Evolutionary conservation across 2,329 filamentous ascomycete genomes (phyloP), one percentile per base, ranked within the genome.

Genomic region (Phoma sp.): DNA sequence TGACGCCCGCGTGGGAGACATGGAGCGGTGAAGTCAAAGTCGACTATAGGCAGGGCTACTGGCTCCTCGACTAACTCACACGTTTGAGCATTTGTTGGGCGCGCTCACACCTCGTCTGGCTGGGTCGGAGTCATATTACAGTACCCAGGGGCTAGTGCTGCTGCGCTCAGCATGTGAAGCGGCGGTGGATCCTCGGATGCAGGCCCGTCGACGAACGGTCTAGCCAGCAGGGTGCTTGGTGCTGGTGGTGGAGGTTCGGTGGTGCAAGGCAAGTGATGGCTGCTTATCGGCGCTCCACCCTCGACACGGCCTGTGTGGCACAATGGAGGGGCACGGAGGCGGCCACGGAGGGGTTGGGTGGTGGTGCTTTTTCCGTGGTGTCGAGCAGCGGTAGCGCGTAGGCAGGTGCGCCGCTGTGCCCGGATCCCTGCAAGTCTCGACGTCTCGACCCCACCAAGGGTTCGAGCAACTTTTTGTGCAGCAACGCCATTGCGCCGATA

Each of bases 371-470:
- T 35, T 41, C 25, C 32, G 44, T 47, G 35, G 25, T 27, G 48
- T 27, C 15, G 31, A 47, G 25, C 44, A 33, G 44, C 38, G 21
- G 43, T 53, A 54, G 49, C 44, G 51, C 40, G 29, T 25, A 40
- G 5, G 22, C 22, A 31, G 29, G 29, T 31, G 29, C 29, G 12
- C 12, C 12, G 29, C 37, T 10, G 43, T 33, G 40, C 35, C 50
- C 57, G 54, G 58, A 55, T 43, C 35, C 50, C 57, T 55, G 58
- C 57, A 47, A 56, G 52, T 57, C 57, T 36, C 53, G 51, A 8
- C 41, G 13, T 38, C 49, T 47, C 41, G 56, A 33, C 12, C 35
- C 50, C 29, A 31, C 29, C 29, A 31, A 49, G 52, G 49, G 45
- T 54, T 46, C 46, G 25, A 32, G 41, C 32, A 51, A 43, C 52